Conservation (phyloP, 169 alveolate species). For the Fabrea salina region DNA sequence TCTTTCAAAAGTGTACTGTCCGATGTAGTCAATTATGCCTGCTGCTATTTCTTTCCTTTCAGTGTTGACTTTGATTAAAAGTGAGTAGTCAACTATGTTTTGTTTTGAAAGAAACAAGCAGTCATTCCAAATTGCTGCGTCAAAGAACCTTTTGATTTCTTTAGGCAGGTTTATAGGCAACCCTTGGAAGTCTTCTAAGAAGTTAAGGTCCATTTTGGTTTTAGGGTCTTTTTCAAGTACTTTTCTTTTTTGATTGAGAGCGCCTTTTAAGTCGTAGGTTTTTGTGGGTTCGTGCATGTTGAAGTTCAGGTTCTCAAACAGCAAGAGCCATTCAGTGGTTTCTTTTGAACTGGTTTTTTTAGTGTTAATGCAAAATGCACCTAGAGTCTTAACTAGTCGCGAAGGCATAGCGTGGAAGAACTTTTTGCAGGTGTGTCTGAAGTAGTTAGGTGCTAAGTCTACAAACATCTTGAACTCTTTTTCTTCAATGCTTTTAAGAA, state of each 20-base stretch:
- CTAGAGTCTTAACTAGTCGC: conserved; percentile 65
- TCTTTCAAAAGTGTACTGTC: conserved; percentile 69
- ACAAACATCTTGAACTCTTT: conserved; percentile 69
- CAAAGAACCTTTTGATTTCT: conserved; percentile 37
- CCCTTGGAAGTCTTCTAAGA: conserved; percentile 48
- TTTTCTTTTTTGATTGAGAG: conserved; percentile 41
- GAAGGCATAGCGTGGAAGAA: conserved; percentile 72
- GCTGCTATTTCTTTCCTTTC: conserved; percentile 39
- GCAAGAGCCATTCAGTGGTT: conserved; percentile 38
- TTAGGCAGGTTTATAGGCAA: conserved; percentile 54
- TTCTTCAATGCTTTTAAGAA: conserved; percentile 58
- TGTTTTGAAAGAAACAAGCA: conserved; percentile 49
- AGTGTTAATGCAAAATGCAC: conserved; percentile 59
- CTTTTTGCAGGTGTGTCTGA: conserved; percentile 67
- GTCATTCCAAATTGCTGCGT: conserved; percentile 67
- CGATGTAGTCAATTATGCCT: conserved; percentile 75
- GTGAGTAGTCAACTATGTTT: conserved; percentile 68
- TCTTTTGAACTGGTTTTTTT: conserved; percentile 38
- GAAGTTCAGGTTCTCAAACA: conserved; percentile 64
- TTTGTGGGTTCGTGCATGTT: conserved; percentile 32
- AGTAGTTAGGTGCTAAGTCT: conserved; percentile 65
- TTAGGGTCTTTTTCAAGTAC: conserved; percentile 21
- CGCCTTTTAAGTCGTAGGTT: conserved; percentile 74
- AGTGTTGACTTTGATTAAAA: conserved; percentile 47
- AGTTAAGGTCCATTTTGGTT: conserved; percentile 65